phyloP scores from a whole-genome alignment of 495 filamentous ascomycete species.

The Endocarpon pusillum region DNA sequence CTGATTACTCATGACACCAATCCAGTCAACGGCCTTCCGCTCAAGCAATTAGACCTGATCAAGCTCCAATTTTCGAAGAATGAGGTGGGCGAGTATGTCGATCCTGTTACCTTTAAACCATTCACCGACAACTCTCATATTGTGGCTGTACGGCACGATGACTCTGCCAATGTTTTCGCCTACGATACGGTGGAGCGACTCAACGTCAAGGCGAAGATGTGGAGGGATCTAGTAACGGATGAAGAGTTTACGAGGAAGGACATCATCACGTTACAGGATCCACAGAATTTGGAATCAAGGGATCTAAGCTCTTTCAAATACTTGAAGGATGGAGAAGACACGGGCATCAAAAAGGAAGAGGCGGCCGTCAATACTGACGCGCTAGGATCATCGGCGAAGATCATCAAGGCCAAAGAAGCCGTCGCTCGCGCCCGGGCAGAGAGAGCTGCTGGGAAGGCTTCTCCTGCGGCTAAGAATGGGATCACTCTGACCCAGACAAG shows the following conservation, averaged over 20 bases:
- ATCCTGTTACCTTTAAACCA: constrained; percentile 92
- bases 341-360: constrained; percentile 45
- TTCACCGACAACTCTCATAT: constrained; percentile 98
- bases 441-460: constrained; percentile 17
- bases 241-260: constrained; percentile 77
- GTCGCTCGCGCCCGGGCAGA: constrained; percentile 65
- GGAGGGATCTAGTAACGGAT: constrained; percentile 80
- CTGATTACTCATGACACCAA: constrained; percentile 85
- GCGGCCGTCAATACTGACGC: constrained; percentile 58
- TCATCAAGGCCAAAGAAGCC: constrained; percentile 80
- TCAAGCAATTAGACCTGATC: constrained; percentile 70
- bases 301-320: constrained; percentile 85
- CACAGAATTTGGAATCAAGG: constrained; percentile 70
- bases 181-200: constrained; percentile 89
- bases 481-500: constrained; percentile 8
- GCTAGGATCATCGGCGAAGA: constrained; percentile 68
- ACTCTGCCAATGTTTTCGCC: constrained; percentile 81
- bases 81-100: constrained; percentile 80
- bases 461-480: constrained; percentile 20
- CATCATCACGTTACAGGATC: constrained; percentile 93
- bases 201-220: constrained; percentile 96
- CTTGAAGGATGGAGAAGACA: constrained; percentile 57
- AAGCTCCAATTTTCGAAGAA: constrained; percentile 87
- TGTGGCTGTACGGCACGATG: constrained; percentile 61
- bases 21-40: constrained; percentile 62